phyloP scores from a whole-genome alignment of 2,329 filamentous ascomycete species.

The Reticulascus tulasneorum region DNA sequence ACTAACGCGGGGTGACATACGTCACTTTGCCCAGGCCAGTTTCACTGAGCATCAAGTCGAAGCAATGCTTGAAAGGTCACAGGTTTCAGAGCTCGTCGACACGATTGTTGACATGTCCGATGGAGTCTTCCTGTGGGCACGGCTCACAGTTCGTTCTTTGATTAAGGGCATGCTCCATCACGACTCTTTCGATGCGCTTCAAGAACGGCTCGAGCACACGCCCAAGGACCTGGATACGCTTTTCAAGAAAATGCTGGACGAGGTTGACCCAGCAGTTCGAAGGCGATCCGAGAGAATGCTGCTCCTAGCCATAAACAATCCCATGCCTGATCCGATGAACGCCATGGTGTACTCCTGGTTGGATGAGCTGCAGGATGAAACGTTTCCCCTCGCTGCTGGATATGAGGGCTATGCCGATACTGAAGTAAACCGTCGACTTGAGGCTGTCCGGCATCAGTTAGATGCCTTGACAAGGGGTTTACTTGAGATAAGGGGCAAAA shows the following conservation, averaged over 20 bases:
- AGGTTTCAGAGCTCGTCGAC: not conserved
- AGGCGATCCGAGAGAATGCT: not conserved
- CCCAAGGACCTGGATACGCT: conserved; percentile 1
- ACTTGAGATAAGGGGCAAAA: not conserved
- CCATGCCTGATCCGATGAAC: not conserved
- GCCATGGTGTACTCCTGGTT: not conserved
- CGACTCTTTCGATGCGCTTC: not conserved
- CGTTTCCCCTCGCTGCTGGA: not conserved
- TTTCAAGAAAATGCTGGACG: not conserved
- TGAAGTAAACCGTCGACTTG: not conserved
- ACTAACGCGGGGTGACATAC: not conserved
- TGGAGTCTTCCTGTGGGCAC: conserved; percentile 4
- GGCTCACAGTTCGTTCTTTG: not conserved
- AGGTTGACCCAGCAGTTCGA: not conserved
- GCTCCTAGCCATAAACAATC: not conserved
- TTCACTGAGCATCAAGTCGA: not conserved
- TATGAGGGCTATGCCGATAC: not conserved
- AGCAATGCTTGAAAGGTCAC: not conserved
- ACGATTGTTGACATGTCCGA: not conserved
- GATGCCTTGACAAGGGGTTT: not conserved
- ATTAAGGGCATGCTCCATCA: not conserved
- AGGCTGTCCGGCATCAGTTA: not conserved
- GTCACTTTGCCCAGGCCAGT: not conserved
- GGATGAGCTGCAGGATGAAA: not conserved
- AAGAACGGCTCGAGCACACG: not conserved